Evolutionary conservation across 768 basidiomycete genomes (phyloP).

Genomic region (Hydnum rufescens): DNA sequence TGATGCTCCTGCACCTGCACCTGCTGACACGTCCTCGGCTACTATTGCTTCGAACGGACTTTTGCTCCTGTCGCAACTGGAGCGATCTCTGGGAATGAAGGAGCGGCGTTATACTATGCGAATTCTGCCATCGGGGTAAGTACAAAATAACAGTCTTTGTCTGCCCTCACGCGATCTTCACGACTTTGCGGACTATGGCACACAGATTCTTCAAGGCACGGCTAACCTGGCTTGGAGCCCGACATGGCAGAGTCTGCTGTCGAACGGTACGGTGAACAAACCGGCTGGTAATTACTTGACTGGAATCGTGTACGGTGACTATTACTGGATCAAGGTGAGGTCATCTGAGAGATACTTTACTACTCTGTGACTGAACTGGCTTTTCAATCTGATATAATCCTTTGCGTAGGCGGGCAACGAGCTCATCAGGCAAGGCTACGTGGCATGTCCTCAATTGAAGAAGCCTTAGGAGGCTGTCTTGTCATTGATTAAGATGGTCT

Average conservation of each 20-base stretch:
- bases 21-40: constrained; percentile 53
- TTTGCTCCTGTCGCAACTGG: constrained; percentile 31
- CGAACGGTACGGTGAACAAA: constrained; percentile 8
- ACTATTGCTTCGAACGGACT: constrained; percentile 41
- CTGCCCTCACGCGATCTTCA: neutral
- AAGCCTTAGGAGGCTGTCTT: too few relatives aligned
- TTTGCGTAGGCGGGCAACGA: neutral
- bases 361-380: neutral
- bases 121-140: constrained; percentile 31
- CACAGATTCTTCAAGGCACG: constrained; percentile 5
- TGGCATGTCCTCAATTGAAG: neutral
- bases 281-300: constrained; percentile 6
- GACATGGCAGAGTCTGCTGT: constrained; percentile 7
- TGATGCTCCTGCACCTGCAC: constrained; percentile 40
- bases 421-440: neutral
- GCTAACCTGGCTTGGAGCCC: constrained; percentile 3
- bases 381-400: neutral
- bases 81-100: constrained; percentile 18
- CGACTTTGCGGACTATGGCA: neutral
- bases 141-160: neutral
- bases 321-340: constrained; percentile 9
- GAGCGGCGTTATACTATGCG: constrained; percentile 23
- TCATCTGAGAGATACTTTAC: neutral
- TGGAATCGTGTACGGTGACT: constrained; percentile 8
- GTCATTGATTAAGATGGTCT: too few relatives aligned